phyloP scores from a whole-genome alignment of 208 protist species.

The Wallacemonas sp. region DNA sequence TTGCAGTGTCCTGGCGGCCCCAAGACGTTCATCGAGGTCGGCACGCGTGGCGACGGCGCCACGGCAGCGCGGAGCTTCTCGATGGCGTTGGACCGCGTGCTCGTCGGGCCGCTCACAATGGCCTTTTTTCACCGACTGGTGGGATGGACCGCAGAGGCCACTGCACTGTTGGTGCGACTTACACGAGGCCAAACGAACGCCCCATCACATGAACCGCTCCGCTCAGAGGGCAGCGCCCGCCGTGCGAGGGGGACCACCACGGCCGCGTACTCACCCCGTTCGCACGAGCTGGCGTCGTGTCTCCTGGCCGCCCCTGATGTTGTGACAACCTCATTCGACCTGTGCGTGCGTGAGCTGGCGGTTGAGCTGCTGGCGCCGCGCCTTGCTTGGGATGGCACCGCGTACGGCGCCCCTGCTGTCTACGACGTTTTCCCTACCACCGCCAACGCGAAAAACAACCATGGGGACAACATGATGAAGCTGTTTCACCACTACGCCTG shows the following conservation, averaged over 20 bases:
- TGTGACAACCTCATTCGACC: background rate
- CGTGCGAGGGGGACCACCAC: too few relatives aligned
- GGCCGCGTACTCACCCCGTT: too few relatives aligned
- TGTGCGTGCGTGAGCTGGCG: background rate
- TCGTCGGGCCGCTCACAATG: background rate
- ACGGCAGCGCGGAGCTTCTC: too few relatives aligned
- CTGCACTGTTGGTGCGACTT: background rate
- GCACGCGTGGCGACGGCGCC: too few relatives aligned
- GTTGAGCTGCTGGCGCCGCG: constrained; percentile 1
- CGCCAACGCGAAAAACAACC: background rate
- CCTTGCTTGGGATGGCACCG: background rate
- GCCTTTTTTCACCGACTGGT: background rate
- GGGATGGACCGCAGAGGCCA: background rate
- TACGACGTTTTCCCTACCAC: background rate
- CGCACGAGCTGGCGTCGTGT: too few relatives aligned
- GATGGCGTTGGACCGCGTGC: background rate
- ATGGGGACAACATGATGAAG: background rate
- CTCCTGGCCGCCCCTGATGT: background rate
- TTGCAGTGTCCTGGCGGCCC: background rate
- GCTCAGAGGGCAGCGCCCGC: too few relatives aligned
- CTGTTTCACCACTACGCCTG: background rate
- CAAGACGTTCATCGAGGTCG: background rate
- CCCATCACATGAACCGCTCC: too few relatives aligned
- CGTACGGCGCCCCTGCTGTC: background rate
- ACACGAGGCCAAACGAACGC: too few relatives aligned